Base-by-base conservation (phyloP, 495 filamentous ascomycete genomes). In the Jackrogersella multiformis region DNA sequence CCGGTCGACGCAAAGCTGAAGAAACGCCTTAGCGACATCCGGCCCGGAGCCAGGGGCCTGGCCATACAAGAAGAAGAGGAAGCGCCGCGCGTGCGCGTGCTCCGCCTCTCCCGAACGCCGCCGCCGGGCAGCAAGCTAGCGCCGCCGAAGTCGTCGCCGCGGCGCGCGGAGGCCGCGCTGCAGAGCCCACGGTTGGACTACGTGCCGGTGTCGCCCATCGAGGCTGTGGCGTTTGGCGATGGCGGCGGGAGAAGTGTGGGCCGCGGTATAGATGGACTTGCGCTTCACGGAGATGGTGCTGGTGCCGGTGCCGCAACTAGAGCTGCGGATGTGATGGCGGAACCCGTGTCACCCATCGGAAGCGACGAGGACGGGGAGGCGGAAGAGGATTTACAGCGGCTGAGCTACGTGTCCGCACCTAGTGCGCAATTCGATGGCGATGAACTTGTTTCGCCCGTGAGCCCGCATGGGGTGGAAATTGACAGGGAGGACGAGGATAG, bases 161-260 rank as follows among this genome's bases (percentile, higher is more conserved):
- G 41, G 7, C 49, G 57, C 21, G 52, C 51, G 5, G 34, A 32
- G 10, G 58, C 57, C 2, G 54, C 34, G 44, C 32, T 69, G 1
- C 49, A 54, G 55, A 71, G 65, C 39, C 71, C 72, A 4, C 55
- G 65, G 16, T 9, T 66, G 23, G 41, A 26, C 30, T 58, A 36
- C 35, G 51, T 69, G 12, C 72, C 72, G 9, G 56, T 68, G 34
- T 63, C 69, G 41, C 55, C 69, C 1, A 72, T 74, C 44, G 61
- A 63, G n/a, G 53, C 9, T 12, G 61, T 56, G 2, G 64, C 63
- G 24, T 65, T 71, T 18, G 28, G 44, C 20, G 49, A 46, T 34
- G 53, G 55, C 9, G 54, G 24, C 0, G 49, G 49, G 16, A 42
- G 30, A 35, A 38, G 48, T n/a, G n/a, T n/a, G n/a, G n/a, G n/a